Conservation (phyloP, 176 grass and related monocot species). For the Hordeum marinum region DNA sequence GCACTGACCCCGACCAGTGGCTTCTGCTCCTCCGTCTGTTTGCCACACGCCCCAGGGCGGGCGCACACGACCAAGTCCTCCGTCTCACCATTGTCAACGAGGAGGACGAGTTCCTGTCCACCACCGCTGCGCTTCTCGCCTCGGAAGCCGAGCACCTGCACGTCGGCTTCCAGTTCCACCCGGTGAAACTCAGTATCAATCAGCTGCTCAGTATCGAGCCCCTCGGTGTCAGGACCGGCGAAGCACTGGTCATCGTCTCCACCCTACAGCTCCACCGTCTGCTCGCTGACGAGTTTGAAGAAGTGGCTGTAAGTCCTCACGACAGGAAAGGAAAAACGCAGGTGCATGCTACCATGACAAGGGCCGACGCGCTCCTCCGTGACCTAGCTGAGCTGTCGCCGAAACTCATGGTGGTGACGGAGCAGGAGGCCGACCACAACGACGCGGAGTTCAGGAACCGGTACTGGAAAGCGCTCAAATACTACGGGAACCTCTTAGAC, state of each 20-base stretch:
- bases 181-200: constrained; percentile 31
- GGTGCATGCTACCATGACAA: not conserved
- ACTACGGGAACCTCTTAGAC: constrained; percentile 51
- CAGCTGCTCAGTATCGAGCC: not conserved
- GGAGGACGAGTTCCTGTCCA: constrained; percentile 27
- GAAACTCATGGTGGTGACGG: constrained; percentile 57
- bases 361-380: constrained; percentile 40
- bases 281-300: constrained; percentile 4
- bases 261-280: constrained; percentile 49
- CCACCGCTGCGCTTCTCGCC: constrained; percentile 22
- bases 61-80: not conserved
- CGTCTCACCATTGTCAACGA: constrained; percentile 44
- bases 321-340: not conserved
- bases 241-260: constrained; percentile 47
- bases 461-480: constrained; percentile 38
- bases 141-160: constrained; percentile 38
- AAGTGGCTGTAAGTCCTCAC: not conserved
- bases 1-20: constrained; percentile 45
- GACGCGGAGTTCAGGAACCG: constrained; percentile 2
- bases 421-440: constrained; percentile 73
- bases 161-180: constrained; percentile 41
- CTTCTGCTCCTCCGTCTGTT: constrained; percentile 48
- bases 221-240: constrained; percentile 25
- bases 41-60: constrained; percentile 2
- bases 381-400: constrained; percentile 30